Evolutionary conservation across 495 filamentous ascomycete genomes (phyloP).

Genomic region (Penicillium pancosmium): DNA sequence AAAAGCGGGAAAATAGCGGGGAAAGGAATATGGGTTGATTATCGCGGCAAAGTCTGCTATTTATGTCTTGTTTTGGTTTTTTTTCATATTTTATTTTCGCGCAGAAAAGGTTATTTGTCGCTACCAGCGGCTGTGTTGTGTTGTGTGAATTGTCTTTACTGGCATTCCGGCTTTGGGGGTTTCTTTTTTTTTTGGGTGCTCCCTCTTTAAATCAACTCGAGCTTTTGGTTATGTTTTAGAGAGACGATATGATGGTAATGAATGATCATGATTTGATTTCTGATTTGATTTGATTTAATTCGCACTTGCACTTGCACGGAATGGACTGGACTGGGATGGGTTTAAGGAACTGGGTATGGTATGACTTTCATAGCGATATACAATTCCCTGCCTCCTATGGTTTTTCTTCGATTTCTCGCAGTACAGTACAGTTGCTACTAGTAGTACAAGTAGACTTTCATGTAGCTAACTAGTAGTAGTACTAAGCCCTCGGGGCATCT

Average conservation of each 20-base stretch:
- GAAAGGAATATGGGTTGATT: neutral
- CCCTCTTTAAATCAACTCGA: conserved; percentile 2
- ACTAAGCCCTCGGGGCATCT: too few relatives aligned
- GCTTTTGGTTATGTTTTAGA: conserved; percentile 30
- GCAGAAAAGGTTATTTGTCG: neutral
- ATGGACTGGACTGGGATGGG: too few relatives aligned
- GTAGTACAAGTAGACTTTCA: neutral
- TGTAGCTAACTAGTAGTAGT: too few relatives aligned
- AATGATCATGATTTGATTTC: conserved; percentile 28
- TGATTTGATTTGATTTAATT: neutral
- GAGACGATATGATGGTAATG: conserved; percentile 40
- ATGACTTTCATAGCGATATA: conserved; percentile 9
- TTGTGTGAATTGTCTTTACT: conserved; percentile 15
- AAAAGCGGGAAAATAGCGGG: conserved; percentile 3
- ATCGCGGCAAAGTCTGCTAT: too few relatives aligned
- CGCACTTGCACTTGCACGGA: too few relatives aligned
- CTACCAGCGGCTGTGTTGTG: too few relatives aligned
- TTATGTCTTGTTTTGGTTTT: too few relatives aligned
- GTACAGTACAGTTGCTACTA: neutral
- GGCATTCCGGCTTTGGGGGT: conserved; percentile 18
- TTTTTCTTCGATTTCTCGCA: too few relatives aligned
- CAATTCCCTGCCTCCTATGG: neutral
- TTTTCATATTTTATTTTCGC: neutral
- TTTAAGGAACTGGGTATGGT: too few relatives aligned
- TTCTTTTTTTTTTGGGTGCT: neutral